A percentile compares a stretch with the other conserved stretches of the same genome.
Conservation (phyloP, 106 monocot species). For the Chionographis japonica region DNA sequence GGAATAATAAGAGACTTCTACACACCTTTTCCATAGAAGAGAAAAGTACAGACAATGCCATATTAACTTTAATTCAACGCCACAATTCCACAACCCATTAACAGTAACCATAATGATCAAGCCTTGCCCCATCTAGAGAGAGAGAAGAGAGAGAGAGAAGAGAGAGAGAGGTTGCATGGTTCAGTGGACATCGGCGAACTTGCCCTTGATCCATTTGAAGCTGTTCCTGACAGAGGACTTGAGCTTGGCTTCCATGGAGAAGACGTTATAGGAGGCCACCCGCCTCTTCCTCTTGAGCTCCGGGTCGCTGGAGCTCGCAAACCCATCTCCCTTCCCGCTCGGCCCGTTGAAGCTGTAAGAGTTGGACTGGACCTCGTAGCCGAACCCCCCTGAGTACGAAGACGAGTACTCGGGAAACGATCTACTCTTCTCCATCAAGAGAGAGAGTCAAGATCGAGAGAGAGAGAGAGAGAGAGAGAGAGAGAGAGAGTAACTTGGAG, state of each 20-base stretch:
- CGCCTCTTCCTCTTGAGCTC: constrained; percentile 31
- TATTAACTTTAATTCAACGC: too few relatives aligned
- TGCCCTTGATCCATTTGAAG: constrained; percentile 41
- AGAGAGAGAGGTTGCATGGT: too few relatives aligned
- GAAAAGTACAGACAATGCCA: too few relatives aligned
- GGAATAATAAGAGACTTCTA: too few relatives aligned
- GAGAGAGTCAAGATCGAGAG: not conserved
- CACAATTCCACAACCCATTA: too few relatives aligned
- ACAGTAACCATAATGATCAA: too few relatives aligned
- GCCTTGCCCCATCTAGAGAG: too few relatives aligned
- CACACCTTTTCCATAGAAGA: too few relatives aligned
- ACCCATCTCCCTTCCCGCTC: constrained; percentile 2
- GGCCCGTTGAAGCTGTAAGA: constrained; percentile 43
- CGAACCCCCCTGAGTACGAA: constrained; percentile 7
- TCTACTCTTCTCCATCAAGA: constrained; percentile 26
- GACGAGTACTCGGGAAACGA: constrained; percentile 20
- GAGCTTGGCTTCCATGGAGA: constrained; percentile 23
- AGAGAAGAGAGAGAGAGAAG: too few relatives aligned
- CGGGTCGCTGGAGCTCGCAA: constrained; percentile 14
- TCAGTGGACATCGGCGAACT: constrained; percentile 18
- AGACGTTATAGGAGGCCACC: constrained; percentile 25
- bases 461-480: not conserved
- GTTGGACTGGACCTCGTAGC: constrained; percentile 12
- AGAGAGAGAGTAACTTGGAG: not conserved
- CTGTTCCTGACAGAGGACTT: constrained; percentile 21